Conservation (phyloP, 2,329 filamentous ascomycete genomes). For the Microcyclospora tardicrescens region DNA sequence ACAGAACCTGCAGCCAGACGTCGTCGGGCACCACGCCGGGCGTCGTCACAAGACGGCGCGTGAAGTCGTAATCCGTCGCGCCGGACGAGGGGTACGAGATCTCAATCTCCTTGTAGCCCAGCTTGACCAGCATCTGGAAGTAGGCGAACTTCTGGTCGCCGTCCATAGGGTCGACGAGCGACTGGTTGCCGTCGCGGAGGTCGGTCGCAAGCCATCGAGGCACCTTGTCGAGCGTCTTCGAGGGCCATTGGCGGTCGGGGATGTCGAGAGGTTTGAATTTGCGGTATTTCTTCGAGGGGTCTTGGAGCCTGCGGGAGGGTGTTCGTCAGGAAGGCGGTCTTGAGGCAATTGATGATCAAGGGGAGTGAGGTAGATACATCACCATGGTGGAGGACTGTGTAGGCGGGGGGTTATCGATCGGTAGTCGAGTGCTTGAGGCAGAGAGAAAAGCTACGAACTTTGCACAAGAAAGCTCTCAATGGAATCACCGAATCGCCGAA, state of each 20-base stretch:
- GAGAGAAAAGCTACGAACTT: not conserved
- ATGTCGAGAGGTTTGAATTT: slow-evolving; percentile 54
- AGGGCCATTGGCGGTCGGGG: slow-evolving; percentile 69
- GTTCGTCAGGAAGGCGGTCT: not conserved
- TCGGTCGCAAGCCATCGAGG: slow-evolving; percentile 86
- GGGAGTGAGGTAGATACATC: not conserved
- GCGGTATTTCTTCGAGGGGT: slow-evolving; percentile 66
- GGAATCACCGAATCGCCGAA: too few relatives aligned
- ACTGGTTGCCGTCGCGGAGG: slow-evolving; percentile 87
- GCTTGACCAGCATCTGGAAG: slow-evolving; percentile 84
- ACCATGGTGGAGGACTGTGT: not conserved
- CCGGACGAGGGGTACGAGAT: slow-evolving; percentile 91
- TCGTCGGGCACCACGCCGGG: slow-evolving; percentile 75
- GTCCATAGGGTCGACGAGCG: slow-evolving; percentile 85
- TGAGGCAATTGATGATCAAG: not conserved
- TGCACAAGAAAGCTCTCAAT: too few relatives aligned
- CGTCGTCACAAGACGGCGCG: slow-evolving; percentile 70
- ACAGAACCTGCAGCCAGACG: slow-evolving; percentile 83
- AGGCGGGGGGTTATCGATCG: not conserved
- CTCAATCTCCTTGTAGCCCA: slow-evolving; percentile 97
- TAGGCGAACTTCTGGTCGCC: slow-evolving; percentile 90
- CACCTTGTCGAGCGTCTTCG: slow-evolving; percentile 67
- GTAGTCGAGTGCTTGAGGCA: not conserved
- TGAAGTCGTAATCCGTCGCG: slow-evolving; percentile 94
- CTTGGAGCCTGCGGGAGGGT: slow-evolving; percentile 43